These are phyloP conservation scores for Leccinum subgranulosum DNA, from an alignment of 768 basidiomycete genomes.

Conservation along the genomic window DNA sequence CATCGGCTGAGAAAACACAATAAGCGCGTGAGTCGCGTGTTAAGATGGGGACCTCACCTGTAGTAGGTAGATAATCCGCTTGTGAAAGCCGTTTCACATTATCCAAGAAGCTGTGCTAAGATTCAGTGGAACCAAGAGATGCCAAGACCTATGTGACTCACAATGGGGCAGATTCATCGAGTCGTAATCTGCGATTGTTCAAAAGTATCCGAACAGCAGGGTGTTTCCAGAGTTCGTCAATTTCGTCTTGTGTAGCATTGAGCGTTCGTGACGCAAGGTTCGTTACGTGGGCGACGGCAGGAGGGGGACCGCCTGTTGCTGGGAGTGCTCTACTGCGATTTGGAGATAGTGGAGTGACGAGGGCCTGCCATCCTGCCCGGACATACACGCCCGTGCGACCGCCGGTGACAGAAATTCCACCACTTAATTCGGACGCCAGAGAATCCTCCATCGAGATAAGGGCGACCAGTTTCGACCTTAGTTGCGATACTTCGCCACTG, in stretches of 20 bases:
- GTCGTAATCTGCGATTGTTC: constrained; percentile 53
- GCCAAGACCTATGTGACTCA: constrained; percentile 34
- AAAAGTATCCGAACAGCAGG: constrained; percentile 59
- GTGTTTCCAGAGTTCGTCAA: constrained; percentile 68
- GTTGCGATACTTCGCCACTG: constrained; percentile 44
- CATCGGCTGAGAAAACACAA: constrained; percentile 50
- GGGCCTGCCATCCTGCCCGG: constrained; percentile 69
- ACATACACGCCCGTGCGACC: constrained; percentile 63
- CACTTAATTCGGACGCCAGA: constrained; percentile 64
- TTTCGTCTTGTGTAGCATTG: constrained; percentile 44
- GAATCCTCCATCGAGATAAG: constrained; percentile 65
- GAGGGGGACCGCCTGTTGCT: constrained; percentile 29
- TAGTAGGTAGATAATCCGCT: constrained; percentile 68
- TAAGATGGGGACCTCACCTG: constrained; percentile 41
- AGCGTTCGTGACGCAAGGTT: constrained; percentile 57
- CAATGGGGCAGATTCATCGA: constrained; percentile 79
- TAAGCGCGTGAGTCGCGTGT: neutral
- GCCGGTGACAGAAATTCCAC: constrained; percentile 59
- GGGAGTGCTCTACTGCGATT: constrained; percentile 42
- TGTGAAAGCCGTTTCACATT: constrained; percentile 62
- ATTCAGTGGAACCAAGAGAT: constrained; percentile 1
- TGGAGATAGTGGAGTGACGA: constrained; percentile 41
- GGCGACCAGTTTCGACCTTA: constrained; percentile 58
- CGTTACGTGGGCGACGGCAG: constrained; percentile 40
- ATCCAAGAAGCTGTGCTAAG: constrained; percentile 57